Base-by-base conservation (phyloP, 495 filamentous ascomycete genomes). In the Aspergillus avenaceus region DNA sequence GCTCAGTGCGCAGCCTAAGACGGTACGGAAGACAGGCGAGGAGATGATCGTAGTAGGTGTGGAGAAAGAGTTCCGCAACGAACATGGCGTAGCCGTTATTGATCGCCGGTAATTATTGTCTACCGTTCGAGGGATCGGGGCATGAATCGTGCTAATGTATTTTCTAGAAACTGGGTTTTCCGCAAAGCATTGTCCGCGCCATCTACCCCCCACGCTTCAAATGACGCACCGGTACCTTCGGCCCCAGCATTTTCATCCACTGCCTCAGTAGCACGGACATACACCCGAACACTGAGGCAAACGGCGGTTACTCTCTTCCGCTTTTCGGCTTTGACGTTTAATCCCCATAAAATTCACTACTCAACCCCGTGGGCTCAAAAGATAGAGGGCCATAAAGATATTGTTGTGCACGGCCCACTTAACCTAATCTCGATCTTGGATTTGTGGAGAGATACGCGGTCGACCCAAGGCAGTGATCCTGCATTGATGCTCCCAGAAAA, bases 301-400 rank as follows among this genome's bases (percentile, higher is more conserved):
- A 81, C 82, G 0, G 69, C 76, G 3, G 73, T 78, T 5, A 76
- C 77, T 0, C 74, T 88, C 7, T 87, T 88, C 61, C 77, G 84
- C 4, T 89, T 88, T 70, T 85, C 82, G 0, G 85, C 85, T 0
- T 63, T 90, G 19, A 88, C 84, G 3, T 87, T 85, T 62, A 88
- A 88, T 51, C 80, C 74, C 0, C 86, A 88, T 56, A 86, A 81
- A 62, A 88, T 88, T 32, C 85, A 88, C 58, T 87, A 85, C 59
- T 83, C 82, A 28, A 61, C 69, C 3, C 66, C 73, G 4, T 86
- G 82, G 82, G 77, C 76, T 12, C 65, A 71, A 3, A 66, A 77
- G 12, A 71, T 84, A 13, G 84, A 87, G 49, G 80, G 80, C 0
- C 82, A 85, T 51, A 70, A 67, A 24, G 73, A 75, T 48, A 57